A percentile compares a stretch with the other conserved stretches of the same genome.
Evolutionary conservation across 2,329 filamentous ascomycete genomes (phyloP).

Genomic region (Tolypocladium inflatum): DNA sequence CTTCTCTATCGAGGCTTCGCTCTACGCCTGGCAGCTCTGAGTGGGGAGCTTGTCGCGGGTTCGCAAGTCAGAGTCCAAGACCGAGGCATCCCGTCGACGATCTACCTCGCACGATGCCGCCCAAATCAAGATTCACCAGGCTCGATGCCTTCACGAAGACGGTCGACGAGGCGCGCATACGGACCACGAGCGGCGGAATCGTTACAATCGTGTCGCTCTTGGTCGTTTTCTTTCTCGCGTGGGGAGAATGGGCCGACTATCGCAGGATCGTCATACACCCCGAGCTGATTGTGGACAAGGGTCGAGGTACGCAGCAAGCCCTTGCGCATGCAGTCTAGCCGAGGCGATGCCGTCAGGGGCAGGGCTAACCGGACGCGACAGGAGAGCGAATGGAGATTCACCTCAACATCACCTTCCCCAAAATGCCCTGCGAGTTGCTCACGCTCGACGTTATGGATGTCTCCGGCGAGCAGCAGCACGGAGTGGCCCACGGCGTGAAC

Average conservation of each 20-base stretch:
- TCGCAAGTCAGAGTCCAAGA: neutral
- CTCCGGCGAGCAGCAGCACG: conserved; percentile 91
- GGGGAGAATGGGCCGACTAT: conserved; percentile 96
- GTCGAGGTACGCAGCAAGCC: conserved; percentile 57
- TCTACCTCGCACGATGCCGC: conserved; percentile 51
- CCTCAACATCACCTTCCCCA: conserved; percentile 92
- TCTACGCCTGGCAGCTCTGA: neutral
- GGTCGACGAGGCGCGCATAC: conserved; percentile 92
- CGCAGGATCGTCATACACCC: conserved; percentile 76
- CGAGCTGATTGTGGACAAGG: conserved; percentile 93
- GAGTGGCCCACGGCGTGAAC: conserved; percentile 83
- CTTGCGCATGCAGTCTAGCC: too few relatives aligned
- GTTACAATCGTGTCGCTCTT: conserved; percentile 88
- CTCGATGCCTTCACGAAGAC: conserved; percentile 99
- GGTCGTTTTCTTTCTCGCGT: conserved; percentile 78
- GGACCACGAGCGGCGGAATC: conserved; percentile 90
- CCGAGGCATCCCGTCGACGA: neutral
- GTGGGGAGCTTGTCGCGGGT: neutral
- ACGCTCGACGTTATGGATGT: conserved; percentile 99
- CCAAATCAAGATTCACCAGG: conserved; percentile 89
- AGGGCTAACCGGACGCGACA: conserved; percentile 24
- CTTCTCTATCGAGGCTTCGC: neutral
- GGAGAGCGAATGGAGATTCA: conserved; percentile 99
- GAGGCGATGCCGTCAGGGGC: neutral
- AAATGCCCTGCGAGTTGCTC: conserved; percentile 86